These are phyloP conservation scores for Eucalyptus pauciflora DNA, from an alignment of 345 rosid genomes.

Conservation along the genomic window DNA sequence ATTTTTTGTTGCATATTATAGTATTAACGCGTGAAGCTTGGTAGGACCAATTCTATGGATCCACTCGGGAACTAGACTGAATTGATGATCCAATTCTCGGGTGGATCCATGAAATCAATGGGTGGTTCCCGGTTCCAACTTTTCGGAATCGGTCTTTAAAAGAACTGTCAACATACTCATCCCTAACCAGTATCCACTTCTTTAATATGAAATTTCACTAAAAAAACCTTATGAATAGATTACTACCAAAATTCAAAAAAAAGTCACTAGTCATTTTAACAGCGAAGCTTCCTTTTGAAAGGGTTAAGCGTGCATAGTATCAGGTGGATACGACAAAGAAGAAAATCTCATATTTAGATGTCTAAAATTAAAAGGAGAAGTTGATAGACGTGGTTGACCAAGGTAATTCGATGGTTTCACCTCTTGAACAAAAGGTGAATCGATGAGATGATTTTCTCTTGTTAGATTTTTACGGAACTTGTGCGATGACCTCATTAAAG, in stretches of 20 bases:
- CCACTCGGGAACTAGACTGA: accelerated
- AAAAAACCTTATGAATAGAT: neutral
- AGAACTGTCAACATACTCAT: too few relatives aligned
- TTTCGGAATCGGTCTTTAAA: accelerated
- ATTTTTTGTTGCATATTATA: too few relatives aligned
- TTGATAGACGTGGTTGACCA: neutral
- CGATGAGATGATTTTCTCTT: neutral
- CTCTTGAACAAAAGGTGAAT: neutral
- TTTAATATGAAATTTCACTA: neutral
- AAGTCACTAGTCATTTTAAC: neutral
- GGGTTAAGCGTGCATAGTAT: neutral
- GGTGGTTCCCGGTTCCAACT: accelerated
- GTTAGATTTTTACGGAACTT: neutral
- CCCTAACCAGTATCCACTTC: neutral
- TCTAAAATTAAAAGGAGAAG: neutral
- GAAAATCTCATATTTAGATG: neutral
- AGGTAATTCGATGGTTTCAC: neutral
- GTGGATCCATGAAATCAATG: too few relatives aligned
- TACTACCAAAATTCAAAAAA: neutral
- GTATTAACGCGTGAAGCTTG: too few relatives aligned
- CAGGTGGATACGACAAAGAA: neutral
- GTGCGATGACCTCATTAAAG: neutral
- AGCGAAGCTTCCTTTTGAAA: neutral
- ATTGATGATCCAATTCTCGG: accelerated
- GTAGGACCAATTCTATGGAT: too few relatives aligned